Evolutionary conservation across 192 early-diverging fungal species (phyloP), one percentile per base, ranked within the genome.

Genomic region (Entophlyctis luteolus): DNA sequence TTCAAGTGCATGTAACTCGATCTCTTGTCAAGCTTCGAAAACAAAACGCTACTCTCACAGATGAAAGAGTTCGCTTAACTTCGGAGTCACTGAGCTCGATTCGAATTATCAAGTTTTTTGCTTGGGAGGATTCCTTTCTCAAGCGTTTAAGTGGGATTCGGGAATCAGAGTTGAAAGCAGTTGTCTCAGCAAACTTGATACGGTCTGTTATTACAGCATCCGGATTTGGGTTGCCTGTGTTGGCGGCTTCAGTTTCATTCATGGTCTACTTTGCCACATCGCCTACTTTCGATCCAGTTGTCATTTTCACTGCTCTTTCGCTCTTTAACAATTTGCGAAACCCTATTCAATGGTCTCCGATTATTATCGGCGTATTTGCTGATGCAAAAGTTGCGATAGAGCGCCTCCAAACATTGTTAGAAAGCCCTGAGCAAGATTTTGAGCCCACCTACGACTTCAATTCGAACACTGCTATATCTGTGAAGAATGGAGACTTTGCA

Each of bases 41-140:
- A 48, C 68, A 32, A 38, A 68, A 68, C 35, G 72, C 67, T 0
- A 37, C 36, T n/a, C 48, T 45, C 18, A 74, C 72, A 5, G 72
- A 74, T 42, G 25, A 48, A 34, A 39, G 72, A 6, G 49, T 74
- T 2, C 38, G 58, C 4, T 50, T 69, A 16, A 74, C 52, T 48
- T 82, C 87, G 37, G 89, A 91, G 53, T 74, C 84, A 32, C 63
- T 92, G 22, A 66, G 73, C 20, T 85, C 86, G 6, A 92, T 91
- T 73, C 85, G 88, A 25, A 82, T 90, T 48, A 86, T 91, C 71
- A 91, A 91, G 66, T 87, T 87, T 57, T 89, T 88, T 66, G 83
- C 84, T 0, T 90, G 87, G 88, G 88, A 90, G 62, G n/a, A 65
- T 22, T 67, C 76, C 2, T 80, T 98, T 67, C 71, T 86, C 33